These are phyloP conservation scores for Gaultheria prostrata DNA, from an alignment of 148 eudicot species.

Conservation along the genomic window DNA sequence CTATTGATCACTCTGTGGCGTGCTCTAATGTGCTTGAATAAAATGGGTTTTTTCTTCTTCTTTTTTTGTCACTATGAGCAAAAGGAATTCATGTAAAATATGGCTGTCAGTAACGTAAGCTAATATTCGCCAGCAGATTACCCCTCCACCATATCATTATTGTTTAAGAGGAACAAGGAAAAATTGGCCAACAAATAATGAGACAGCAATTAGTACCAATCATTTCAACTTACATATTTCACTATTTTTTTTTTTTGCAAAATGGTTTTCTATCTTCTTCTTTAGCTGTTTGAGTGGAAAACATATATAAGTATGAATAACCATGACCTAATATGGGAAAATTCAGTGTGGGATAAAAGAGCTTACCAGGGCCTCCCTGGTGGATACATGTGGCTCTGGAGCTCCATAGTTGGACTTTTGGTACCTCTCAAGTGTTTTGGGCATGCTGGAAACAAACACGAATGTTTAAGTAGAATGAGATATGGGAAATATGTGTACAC, in stretches of 20 bases:
- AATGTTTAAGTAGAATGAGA: neutral
- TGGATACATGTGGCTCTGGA: slow-evolving; percentile 64
- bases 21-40: neutral
- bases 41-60: too few relatives aligned
- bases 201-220: neutral
- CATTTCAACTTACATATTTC: too few relatives aligned
- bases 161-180: too few relatives aligned
- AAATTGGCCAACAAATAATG: too few relatives aligned
- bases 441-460: slow-evolving; percentile 54
- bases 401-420: slow-evolving; percentile 95
- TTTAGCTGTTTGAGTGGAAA: neutral
- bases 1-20: neutral
- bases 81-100: too few relatives aligned
- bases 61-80: neutral
- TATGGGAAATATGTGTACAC: neutral
- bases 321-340: neutral
- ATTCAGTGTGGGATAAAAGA: neutral
- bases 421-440: slow-evolving; percentile 88
- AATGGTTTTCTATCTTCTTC: neutral
- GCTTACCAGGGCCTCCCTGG: slow-evolving; percentile 83
- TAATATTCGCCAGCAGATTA: too few relatives aligned
- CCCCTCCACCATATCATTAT: too few relatives aligned
- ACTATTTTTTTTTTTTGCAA: too few relatives aligned
- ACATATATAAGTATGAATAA: neutral
- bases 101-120: too few relatives aligned